These are phyloP conservation scores for Starmerella floris DNA, from an alignment of 805 yeast genomes.

Conservation along the genomic window DNA sequence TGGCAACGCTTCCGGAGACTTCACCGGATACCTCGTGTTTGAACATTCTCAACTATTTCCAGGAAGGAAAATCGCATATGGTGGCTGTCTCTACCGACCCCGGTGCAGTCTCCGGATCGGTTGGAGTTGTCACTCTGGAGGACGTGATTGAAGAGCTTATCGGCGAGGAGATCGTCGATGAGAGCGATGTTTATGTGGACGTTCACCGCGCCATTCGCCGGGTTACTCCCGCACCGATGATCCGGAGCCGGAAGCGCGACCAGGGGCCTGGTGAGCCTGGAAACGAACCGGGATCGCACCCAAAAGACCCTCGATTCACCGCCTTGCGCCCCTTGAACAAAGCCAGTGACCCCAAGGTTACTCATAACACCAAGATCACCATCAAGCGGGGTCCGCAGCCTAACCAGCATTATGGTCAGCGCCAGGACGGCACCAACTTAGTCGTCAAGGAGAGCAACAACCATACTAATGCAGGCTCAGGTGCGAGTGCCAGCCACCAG, in stretches of 20 bases:
- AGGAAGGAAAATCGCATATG: conserved; percentile 97
- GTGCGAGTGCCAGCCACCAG: not conserved
- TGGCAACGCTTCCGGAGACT: conserved; percentile 94
- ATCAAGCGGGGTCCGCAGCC: conserved; percentile 33
- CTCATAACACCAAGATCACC: conserved; percentile 49
- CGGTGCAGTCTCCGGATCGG: conserved; percentile 67
- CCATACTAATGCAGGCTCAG: not conserved
- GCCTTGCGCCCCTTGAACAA: conserved; percentile 32
- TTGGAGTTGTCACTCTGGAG: conserved; percentile 85
- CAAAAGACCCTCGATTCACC: not conserved
- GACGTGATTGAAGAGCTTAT: conserved; percentile 97
- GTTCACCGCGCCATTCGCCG: conserved; percentile 71
- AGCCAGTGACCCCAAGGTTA: conserved; percentile 54
- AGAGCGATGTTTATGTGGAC: conserved; percentile 85
- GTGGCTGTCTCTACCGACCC: conserved; percentile 79
- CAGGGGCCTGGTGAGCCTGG: not conserved
- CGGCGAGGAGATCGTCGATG: conserved; percentile 96
- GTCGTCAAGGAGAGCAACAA: not conserved
- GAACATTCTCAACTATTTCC: conserved; percentile 88
- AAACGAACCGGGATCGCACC: not conserved
- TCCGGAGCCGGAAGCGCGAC: conserved; percentile 10
- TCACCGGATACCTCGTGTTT: conserved; percentile 82
- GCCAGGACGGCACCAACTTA: not conserved
- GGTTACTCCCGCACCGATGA: conserved; percentile 30
- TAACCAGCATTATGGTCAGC: not conserved